phyloP scores from a whole-genome alignment of 2,329 filamentous ascomycete species.

The Colletotrichum graminicola region DNA sequence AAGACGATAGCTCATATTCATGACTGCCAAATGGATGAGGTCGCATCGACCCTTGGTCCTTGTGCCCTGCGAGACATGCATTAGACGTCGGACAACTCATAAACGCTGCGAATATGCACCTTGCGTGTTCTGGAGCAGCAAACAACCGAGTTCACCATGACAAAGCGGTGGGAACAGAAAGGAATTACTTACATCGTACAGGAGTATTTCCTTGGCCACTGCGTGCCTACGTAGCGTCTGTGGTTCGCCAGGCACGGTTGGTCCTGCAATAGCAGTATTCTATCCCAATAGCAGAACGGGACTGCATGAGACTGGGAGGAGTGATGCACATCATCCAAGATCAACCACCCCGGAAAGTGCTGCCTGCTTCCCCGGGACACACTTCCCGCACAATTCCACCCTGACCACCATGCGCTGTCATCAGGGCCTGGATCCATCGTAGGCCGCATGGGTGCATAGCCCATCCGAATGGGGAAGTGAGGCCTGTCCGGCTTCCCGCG shows the following conservation, averaged over 20 bases:
- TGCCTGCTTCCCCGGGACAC: conserved; percentile 55
- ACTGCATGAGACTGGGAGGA: conserved; percentile 47
- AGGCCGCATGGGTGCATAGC: conserved; percentile 34
- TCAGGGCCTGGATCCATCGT: conserved; percentile 52
- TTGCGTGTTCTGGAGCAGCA: conserved; percentile 26
- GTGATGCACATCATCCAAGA: conserved; percentile 55
- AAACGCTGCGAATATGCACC: conserved; percentile 40
- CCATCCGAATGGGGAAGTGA: conserved; percentile 33
- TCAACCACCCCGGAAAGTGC: conserved; percentile 53
- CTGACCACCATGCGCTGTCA: conserved; percentile 49
- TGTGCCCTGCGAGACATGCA: conserved; percentile 43
- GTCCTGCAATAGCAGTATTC: conserved; percentile 43
- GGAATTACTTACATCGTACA: conserved; percentile 30
- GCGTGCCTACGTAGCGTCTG: conserved; percentile 17
- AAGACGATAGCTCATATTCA: conserved; percentile 38
- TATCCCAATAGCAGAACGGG: conserved; percentile 48
- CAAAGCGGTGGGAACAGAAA: conserved; percentile 32
- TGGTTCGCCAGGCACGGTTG: conserved; percentile 26
- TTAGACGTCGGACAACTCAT: conserved; percentile 43
- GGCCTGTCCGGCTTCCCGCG: conserved; percentile 27
- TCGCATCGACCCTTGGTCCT: conserved; percentile 39
- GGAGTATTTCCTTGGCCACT: conserved; percentile 31
- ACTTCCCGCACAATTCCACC: conserved; percentile 54
- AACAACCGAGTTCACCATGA: conserved; percentile 27
- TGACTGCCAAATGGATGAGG: conserved; percentile 29